Conservation (phyloP, 1,139 yeast genomes). For the Kurtzmaniella natalensis region DNA sequence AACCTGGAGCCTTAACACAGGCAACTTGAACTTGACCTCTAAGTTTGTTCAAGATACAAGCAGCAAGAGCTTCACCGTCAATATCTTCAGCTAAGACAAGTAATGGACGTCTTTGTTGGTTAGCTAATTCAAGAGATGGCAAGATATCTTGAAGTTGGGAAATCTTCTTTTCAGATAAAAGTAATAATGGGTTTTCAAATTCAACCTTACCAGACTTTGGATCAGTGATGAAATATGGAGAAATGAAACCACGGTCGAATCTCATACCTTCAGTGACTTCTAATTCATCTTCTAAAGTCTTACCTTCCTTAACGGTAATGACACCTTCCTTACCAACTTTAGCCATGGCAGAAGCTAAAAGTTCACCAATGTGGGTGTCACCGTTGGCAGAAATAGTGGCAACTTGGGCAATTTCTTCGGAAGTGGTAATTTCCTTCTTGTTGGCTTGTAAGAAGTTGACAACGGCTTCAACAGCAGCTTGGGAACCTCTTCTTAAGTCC, state of each 20-base stretch:
- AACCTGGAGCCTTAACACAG: constrained; percentile 99
- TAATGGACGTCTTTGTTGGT: constrained; percentile 93
- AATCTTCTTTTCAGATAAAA: constrained; percentile 92
- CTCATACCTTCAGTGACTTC: constrained; percentile 99
- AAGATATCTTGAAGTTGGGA: constrained; percentile 88
- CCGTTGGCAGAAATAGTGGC: constrained; percentile 99
- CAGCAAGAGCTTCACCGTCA: constrained; percentile 98
- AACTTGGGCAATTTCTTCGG: constrained; percentile 97
- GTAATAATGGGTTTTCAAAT: constrained; percentile 89
- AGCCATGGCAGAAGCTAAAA: constrained; percentile 97
- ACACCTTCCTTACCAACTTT: constrained; percentile 99
- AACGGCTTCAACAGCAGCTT: constrained; percentile 97
- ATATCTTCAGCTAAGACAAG: constrained; percentile 94
- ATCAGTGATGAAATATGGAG: constrained; percentile 97
- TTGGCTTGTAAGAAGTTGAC: constrained; percentile 83
- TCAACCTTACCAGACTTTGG: constrained; percentile 96
- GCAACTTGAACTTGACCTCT: constrained; percentile 99
- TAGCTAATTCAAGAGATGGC: constrained; percentile 92
- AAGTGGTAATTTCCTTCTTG: constrained; percentile 95
- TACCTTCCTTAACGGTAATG: constrained; percentile 94
- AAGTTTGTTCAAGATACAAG: constrained; percentile 95
- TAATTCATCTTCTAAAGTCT: constrained; percentile 93
- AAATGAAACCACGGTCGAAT: constrained; percentile 97
- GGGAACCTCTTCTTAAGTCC: constrained; percentile 98
- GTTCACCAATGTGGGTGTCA: constrained; percentile 87